phyloP scores from a whole-genome alignment of 495 filamentous ascomycete genomes.

The Lepidopterella palustris region DNA sequence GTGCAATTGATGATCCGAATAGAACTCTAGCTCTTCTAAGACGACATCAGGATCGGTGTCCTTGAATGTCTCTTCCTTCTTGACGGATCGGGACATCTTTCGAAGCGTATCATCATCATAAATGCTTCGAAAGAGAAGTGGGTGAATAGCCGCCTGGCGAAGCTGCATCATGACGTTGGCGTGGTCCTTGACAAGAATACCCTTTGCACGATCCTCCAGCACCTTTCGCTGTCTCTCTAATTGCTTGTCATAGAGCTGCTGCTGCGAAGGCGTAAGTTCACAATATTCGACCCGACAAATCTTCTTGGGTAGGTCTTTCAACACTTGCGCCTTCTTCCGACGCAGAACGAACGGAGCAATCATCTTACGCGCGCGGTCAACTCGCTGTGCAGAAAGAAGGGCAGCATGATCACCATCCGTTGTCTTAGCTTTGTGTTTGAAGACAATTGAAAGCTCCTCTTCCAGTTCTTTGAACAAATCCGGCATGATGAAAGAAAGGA shows the following conservation, averaged over 20 bases:
- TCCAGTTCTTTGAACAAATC: constrained; percentile 65
- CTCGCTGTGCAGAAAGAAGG: constrained; percentile 76
- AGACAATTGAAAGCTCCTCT: constrained; percentile 72
- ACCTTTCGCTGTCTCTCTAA: constrained; percentile 49
- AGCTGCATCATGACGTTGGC: constrained; percentile 82
- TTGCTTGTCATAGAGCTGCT: constrained; percentile 61
- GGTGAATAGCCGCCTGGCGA: constrained; percentile 88
- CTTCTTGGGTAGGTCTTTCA: constrained; percentile 81
- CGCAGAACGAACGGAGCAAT: constrained; percentile 92
- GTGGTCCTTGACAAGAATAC: constrained; percentile 50
- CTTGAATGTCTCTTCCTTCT: constrained; percentile 57
- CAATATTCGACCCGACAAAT: constrained; percentile 70
- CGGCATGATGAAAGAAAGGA: constrained; percentile 88
- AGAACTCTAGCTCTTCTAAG: constrained; percentile 61
- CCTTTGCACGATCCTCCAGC: constrained; percentile 51
- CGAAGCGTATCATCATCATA: constrained; percentile 66
- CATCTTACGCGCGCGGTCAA: constrained; percentile 79
- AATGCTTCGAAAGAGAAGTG: constrained; percentile 72
- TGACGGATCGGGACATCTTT: constrained; percentile 72
- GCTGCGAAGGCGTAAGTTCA: constrained; percentile 62
- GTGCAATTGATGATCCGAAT: constrained; percentile 80
- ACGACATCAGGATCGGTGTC: constrained; percentile 58
- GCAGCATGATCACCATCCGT: constrained; percentile 63
- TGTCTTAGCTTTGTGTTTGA: constrained; percentile 83
- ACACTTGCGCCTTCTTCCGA: constrained; percentile 90